A percentile compares a stretch with the other conserved stretches of the same genome.
Evolutionary conservation across 2,329 filamentous ascomycete species (phyloP).

Genomic region (Sclerotinia nivalis): DNA sequence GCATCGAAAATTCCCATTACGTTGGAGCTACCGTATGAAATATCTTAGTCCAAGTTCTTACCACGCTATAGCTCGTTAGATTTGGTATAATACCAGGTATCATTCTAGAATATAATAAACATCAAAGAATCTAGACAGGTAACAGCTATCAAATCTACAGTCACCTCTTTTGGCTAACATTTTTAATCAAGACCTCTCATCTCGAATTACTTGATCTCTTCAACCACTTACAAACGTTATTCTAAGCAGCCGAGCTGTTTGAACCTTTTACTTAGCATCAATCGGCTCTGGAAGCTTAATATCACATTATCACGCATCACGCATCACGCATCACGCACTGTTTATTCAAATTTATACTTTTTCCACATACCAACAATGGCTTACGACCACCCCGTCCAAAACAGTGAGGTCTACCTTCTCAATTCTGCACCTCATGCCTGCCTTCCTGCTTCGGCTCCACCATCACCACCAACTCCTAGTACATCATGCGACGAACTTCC

Average conservation of each 20-base stretch:
- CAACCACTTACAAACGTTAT: neutral
- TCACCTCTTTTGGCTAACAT: conserved; percentile 21
- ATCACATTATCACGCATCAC: neutral
- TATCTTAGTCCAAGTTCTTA: neutral
- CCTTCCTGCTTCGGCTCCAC: conserved; percentile 33
- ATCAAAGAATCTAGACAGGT: conserved; percentile 7
- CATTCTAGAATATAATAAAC: conserved; percentile 6
- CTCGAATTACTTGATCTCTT: neutral
- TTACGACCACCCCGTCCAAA: conserved; percentile 39
- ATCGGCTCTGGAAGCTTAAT: conserved; percentile 22
- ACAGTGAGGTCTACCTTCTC: conserved; percentile 42
- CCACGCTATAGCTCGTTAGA: neutral
- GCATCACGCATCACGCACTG: neutral
- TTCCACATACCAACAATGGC: conserved; percentile 31
- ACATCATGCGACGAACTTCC: conserved; percentile 39
- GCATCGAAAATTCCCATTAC: conserved; percentile 17
- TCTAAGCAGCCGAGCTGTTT: conserved; percentile 11
- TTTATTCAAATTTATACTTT: conserved; percentile 6
- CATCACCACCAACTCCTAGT: conserved; percentile 40
- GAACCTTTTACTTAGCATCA: neutral
- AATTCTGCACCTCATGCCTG: conserved; percentile 30
- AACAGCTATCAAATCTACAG: neutral
- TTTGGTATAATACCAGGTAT: neutral
- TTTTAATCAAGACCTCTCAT: conserved; percentile 18
- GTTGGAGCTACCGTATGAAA: conserved; percentile 14